These are phyloP conservation scores for Agarophyton chilense DNA, from an alignment of 23 red algal genomes.

Conservation along the genomic window DNA sequence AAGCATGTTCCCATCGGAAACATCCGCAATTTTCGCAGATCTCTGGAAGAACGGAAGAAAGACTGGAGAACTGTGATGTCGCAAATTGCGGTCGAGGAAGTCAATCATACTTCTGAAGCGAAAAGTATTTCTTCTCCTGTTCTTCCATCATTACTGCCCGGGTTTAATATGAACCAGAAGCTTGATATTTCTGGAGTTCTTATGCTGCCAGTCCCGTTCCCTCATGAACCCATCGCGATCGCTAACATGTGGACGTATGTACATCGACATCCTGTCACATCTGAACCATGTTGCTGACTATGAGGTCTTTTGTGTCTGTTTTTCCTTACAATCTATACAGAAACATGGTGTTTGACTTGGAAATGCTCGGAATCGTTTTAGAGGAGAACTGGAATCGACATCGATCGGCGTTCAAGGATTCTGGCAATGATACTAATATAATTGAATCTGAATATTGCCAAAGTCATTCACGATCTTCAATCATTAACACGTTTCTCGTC, in stretches of 20 bases:
- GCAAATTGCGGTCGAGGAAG: not conserved
- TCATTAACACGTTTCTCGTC: no score
- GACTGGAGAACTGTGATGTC: slow-evolving; percentile 3
- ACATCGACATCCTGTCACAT: not conserved
- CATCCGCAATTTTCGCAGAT: not conserved
- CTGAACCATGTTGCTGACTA: not conserved
- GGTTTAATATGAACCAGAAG: not conserved
- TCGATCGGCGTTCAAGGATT: not conserved
- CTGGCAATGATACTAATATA: not conserved
- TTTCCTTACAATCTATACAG: not conserved
- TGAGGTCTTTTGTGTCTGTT: not conserved
- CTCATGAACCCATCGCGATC: not conserved
- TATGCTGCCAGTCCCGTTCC: not conserved
- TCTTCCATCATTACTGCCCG: not conserved
- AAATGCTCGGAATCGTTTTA: not conserved
- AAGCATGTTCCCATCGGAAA: not conserved
- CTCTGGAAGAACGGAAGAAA: slow-evolving; percentile 12
- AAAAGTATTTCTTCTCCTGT: not conserved
- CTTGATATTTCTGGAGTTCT: not conserved
- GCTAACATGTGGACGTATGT: slow-evolving; percentile 11
- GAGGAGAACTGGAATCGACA: not conserved
- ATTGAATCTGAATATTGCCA: not conserved
- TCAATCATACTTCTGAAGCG: not conserved
- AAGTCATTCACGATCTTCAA: not conserved
- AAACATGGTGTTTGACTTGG: slow-evolving; percentile 23